Evolutionary conservation across 768 basidiomycete genomes (phyloP).

Genomic region (Podaxis sp.): DNA sequence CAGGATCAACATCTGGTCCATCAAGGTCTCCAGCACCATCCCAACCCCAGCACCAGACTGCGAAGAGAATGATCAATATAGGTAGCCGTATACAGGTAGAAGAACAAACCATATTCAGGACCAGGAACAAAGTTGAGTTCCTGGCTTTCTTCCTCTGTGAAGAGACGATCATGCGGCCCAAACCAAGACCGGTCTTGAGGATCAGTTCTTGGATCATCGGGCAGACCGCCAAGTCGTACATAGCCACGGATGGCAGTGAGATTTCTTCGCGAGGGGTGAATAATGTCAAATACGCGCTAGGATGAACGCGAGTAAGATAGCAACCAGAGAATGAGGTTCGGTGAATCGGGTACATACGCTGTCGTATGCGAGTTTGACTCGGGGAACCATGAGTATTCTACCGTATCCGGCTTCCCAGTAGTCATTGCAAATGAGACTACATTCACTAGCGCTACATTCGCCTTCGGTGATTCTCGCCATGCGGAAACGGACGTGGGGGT

Average conservation of each 20-base stretch:
- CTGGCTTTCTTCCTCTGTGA: conserved; percentile 84
- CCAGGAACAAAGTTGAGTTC: conserved; percentile 76
- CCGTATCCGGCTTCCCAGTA: conserved; percentile 98
- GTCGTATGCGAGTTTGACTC: conserved; percentile 97
- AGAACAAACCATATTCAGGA: conserved; percentile 78
- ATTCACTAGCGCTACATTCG: conserved; percentile 95
- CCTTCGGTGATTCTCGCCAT: conserved; percentile 89
- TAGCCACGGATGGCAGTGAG: conserved; percentile 96
- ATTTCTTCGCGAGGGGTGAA: conserved; percentile 89
- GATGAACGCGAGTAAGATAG: conserved; percentile 10
- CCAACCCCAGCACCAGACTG: conserved; percentile 99
- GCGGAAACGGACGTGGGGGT: conserved; percentile 89
- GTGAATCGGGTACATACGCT: conserved; percentile 44
- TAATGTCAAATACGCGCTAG: conserved; percentile 91
- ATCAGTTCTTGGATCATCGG: conserved; percentile 94
- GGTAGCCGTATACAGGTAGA: background rate
- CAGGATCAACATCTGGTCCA: conserved; percentile 96
- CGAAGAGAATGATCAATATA: background rate
- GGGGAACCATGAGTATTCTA: conserved; percentile 95
- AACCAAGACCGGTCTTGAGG: conserved; percentile 99
- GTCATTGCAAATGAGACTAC: conserved; percentile 96
- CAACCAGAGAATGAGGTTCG: background rate
- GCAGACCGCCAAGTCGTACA: conserved; percentile 90
- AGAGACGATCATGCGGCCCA: conserved; percentile 93
- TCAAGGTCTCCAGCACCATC: conserved; percentile 98